Evolutionary conservation across 805 yeast species (phyloP).

Genomic region (Candida peoriensis): DNA sequence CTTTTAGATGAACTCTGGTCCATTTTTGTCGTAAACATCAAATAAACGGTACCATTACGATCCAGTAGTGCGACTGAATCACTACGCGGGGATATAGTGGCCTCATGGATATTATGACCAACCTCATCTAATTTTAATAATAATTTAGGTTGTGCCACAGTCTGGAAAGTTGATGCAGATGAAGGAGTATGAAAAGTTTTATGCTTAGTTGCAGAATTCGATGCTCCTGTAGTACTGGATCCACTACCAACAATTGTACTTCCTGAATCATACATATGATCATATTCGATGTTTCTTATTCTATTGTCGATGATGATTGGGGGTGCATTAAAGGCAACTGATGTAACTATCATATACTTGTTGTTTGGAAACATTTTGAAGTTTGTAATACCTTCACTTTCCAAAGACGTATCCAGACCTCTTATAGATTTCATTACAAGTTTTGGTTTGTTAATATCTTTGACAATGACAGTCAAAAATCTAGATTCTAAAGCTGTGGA

Average conservation of each 20-base stretch:
- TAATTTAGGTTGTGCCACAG: constrained; percentile 56
- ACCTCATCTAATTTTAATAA: constrained; percentile 67
- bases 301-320: constrained; percentile 66
- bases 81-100: constrained; percentile 77
- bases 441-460: constrained; percentile 58
- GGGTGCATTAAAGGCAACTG: constrained; percentile 59
- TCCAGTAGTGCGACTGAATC: constrained; percentile 81
- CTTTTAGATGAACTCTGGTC: constrained; percentile 45
- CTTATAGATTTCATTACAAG: constrained; percentile 65
- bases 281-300: constrained; percentile 31
- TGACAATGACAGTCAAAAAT: constrained; percentile 67
- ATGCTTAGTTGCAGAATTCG: not conserved
- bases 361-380: constrained; percentile 68
- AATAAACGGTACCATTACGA: constrained; percentile 68
- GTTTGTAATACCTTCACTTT: constrained; percentile 87
- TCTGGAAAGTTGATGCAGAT: constrained; percentile 30
- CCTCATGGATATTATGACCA: constrained; percentile 72
- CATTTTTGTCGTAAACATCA: constrained; percentile 59
- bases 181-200: not conserved
- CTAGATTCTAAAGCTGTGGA: constrained; percentile 67
- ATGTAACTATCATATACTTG: constrained; percentile 48
- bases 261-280: not conserved
- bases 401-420: constrained; percentile 58
- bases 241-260: not conserved
- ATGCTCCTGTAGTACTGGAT: not conserved